phyloP scores from a whole-genome alignment of 2,329 filamentous ascomycete species.

The Lachnellula subtilissima region DNA sequence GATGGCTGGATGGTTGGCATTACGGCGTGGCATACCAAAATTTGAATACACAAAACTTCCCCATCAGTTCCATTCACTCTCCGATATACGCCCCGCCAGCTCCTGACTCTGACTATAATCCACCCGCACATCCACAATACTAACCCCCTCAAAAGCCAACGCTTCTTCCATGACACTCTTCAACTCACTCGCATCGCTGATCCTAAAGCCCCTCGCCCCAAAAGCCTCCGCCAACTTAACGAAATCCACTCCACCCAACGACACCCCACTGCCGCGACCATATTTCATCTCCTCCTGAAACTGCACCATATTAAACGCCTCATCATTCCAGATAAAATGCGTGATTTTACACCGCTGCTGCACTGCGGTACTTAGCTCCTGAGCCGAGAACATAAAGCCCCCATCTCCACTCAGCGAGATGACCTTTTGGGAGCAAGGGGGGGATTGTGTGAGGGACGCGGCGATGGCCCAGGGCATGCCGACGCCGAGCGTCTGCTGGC shows the following conservation, averaged over 20 bases:
- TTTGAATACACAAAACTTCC: too few relatives aligned
- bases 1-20: not conserved
- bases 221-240: conserved; percentile 44
- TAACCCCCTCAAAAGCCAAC: conserved; percentile 38
- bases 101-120: conserved; percentile 34
- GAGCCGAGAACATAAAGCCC: conserved; percentile 45
- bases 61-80: too few relatives aligned
- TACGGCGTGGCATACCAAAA: too few relatives aligned
- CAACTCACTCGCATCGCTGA: conserved; percentile 36
- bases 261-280: conserved; percentile 40
- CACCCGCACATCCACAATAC: conserved; percentile 42
- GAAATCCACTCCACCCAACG: conserved; percentile 44
- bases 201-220: conserved; percentile 41
- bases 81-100: too few relatives aligned
- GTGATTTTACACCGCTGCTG: conserved; percentile 44
- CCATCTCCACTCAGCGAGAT: conserved; percentile 43
- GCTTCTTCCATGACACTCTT: conserved; percentile 41
- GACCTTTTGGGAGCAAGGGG: conserved; percentile 41
- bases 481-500: conserved; percentile 45
- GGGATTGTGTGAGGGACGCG: conserved; percentile 39
- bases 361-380: conserved; percentile 43
- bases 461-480: conserved; percentile 46
- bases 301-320: conserved; percentile 46
- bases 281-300: conserved; percentile 49
- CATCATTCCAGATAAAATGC: conserved; percentile 48